Conservation (phyloP, 176 grass and related monocot species). For the Aegilops sharonensis region DNA sequence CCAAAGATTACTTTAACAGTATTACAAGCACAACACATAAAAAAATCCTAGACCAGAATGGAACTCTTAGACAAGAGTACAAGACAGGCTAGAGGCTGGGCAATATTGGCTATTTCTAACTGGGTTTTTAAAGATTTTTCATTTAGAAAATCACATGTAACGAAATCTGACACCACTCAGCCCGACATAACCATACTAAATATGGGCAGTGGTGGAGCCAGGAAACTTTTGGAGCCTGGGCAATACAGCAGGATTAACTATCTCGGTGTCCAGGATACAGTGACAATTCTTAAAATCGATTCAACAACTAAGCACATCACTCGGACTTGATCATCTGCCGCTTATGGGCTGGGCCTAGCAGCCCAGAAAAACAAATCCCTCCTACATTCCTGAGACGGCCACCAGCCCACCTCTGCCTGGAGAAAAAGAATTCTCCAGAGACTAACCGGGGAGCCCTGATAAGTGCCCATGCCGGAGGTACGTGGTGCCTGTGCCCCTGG, state of each 20-base stretch:
- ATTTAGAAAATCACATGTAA: neutral
- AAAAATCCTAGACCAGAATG: neutral
- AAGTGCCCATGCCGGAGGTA: neutral
- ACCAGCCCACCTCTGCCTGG: neutral
- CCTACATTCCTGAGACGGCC: neutral
- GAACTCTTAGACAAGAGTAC: neutral
- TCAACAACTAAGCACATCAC: neutral
- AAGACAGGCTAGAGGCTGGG: neutral
- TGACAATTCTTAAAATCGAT: neutral
- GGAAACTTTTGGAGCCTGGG: neutral
- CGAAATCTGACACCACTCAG: neutral
- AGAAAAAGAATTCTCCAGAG: neutral
- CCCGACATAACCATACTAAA: neutral
- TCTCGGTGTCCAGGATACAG: neutral
- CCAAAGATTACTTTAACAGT: neutral
- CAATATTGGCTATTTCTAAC: conserved; percentile 10
- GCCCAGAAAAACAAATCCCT: neutral
- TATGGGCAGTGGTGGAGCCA: neutral
- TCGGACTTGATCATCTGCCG: neutral
- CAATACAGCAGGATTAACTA: neutral
- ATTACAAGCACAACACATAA: neutral
- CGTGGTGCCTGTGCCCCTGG: neutral
- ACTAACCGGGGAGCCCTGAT: neutral
- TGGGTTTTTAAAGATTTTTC: neutral
- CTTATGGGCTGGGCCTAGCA: neutral